Percentiles rank a stretch among this genome's conserved stretches.
These are phyloP conservation scores for Adiantum capillusveneris DNA, from an alignment of 75 land plant species.

Conservation along the genomic window DNA sequence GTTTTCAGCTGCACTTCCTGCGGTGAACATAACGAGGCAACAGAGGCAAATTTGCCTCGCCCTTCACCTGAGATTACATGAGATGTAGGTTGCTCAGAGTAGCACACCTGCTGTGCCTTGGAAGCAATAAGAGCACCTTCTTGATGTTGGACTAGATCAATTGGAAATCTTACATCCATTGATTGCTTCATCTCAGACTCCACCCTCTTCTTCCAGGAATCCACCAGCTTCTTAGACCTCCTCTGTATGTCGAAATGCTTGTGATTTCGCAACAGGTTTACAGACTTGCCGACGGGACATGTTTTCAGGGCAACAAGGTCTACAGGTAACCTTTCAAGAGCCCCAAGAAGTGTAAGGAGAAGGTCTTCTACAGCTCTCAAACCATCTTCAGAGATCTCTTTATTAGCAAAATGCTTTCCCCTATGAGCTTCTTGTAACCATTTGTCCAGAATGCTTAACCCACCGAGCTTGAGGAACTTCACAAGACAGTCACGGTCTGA, in stretches of 20 bases:
- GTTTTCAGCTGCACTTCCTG: no score
- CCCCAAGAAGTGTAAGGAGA: constrained; percentile 23
- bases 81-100: neutral
- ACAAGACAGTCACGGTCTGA: constrained; percentile 28
- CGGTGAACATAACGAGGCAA: neutral
- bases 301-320: constrained; percentile 37
- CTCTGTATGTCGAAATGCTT: constrained; percentile 33
- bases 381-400: neutral
- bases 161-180: no score
- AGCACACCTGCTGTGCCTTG: neutral
- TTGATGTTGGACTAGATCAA: no score
- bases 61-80: neutral
- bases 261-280: constrained; percentile 34
- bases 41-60: neutral
- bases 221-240: constrained; percentile 34
- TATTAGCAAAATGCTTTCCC: constrained; percentile 25
- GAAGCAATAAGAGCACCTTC: no score
- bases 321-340: constrained; percentile 36
- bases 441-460: constrained; percentile 29
- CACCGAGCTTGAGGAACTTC: constrained; percentile 26
- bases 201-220: constrained; percentile 43
- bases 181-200: constrained; percentile 33
- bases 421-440: constrained; percentile 46
- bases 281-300: constrained; percentile 41
- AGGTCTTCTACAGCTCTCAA: constrained; percentile 31